Evolutionary conservation across 441 rosid species (phyloP).

Genomic region (Capsella rubella): DNA sequence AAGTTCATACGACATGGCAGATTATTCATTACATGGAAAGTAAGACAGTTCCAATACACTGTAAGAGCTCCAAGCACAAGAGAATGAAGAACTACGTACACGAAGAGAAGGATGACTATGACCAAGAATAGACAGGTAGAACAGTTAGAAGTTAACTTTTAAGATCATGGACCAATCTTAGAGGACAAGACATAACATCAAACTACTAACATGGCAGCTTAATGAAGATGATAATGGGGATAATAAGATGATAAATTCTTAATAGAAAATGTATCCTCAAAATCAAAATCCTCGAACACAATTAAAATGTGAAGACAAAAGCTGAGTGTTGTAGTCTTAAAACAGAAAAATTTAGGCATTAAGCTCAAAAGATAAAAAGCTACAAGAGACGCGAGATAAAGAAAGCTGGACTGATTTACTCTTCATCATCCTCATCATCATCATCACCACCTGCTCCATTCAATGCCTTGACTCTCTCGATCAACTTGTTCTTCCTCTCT

Average conservation of each 20-base stretch:
- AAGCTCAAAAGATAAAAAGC: conserved; percentile 33
- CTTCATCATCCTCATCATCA: conserved; percentile 56
- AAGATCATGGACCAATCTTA: too few species aligned
- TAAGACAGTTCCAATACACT: too few species aligned
- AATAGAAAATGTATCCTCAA: conserved; percentile 2
- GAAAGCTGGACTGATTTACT: conserved; percentile 29
- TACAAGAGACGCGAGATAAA: conserved; percentile 16
- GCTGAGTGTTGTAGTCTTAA: conserved; percentile 19
- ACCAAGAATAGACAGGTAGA: too few species aligned
- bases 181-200: too few species aligned
- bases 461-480: conserved; percentile 66
- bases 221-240: neutral
- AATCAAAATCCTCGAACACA: conserved; percentile 35
- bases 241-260: conserved; percentile 3
- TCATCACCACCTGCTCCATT: conserved; percentile 68
- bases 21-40: too few species aligned
- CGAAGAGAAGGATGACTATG: too few species aligned
- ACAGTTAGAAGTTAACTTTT: too few species aligned
- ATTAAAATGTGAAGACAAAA: conserved; percentile 26
- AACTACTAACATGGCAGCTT: neutral
- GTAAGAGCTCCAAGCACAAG: too few species aligned
- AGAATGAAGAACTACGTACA: too few species aligned
- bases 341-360: conserved; percentile 30
- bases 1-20: too few species aligned
- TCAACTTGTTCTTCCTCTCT: conserved; percentile 72